Evolutionary conservation across 192 early-diverging fungal genomes (phyloP), one percentile per base, ranked within the genome.

Genomic region (Podila clonocystis): DNA sequence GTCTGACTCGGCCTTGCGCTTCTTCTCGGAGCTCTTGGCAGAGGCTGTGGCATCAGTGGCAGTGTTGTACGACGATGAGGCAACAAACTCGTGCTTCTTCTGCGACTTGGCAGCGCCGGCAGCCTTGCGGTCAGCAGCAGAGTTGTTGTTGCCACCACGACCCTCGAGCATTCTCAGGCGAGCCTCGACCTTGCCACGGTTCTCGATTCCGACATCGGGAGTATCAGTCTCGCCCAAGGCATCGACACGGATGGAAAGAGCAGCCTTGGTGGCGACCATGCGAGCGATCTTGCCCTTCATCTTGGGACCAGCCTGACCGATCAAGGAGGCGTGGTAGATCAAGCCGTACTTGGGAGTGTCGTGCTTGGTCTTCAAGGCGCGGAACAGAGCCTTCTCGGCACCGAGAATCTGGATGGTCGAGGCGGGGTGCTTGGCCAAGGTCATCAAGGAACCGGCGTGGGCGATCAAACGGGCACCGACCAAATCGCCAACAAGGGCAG

Each of bases 361-460:
- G 83, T 95, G 94, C 88, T 99, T 99, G 82, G 96, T 94, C 92
- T 99, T 99, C 75, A 99, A 88, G 4, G 98, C 98, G 45, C 97
- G 92, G 94, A 99, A 99, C 31, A 99, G 92, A n/a, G 98, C 98
- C 93, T 99, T 99, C 87, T 99, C 98, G 41, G 98, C 98, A 85
- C 98, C 98, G 22, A 99, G 91, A 68, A 99, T 98, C 89, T 99
- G 98, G 69, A 99, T 94, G 64, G 98, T 99, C 57, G 94, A 95
- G 62, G 97, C 97, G 33, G 98, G 98, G 85, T 95, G 93, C 89
- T 99, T 99, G 83, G 95, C 93, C 74, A 99, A 87, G 83, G 96
- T 99, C 87, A 96, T 96, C 82, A 99, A 85, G 36, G 93, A 94
- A 71, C 98, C 98, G 57, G 97, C 97, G 80, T 99, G 98, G 48